Evolutionary conservation across 441 rosid species (phyloP).

Genomic region (Erodium texanum): DNA sequence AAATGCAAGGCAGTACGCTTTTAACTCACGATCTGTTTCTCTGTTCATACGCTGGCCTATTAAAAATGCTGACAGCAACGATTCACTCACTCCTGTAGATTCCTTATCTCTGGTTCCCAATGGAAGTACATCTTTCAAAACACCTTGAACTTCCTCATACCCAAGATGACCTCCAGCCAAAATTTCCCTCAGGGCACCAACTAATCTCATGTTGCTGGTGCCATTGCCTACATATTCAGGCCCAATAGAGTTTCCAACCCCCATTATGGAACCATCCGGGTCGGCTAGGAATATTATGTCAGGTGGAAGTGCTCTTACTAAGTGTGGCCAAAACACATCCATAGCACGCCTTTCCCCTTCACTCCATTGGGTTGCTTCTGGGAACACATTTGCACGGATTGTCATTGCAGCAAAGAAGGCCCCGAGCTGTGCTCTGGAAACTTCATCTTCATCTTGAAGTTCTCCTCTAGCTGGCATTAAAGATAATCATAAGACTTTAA

Average conservation of each 20-base stretch:
- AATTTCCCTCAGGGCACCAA: constrained; percentile 85
- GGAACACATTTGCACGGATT: constrained; percentile 82
- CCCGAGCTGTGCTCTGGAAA: constrained; percentile 85
- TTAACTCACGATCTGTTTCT: constrained; percentile 88
- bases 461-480: constrained; percentile 56
- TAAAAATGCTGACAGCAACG: constrained; percentile 85
- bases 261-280: constrained; percentile 87
- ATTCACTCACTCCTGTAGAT: constrained; percentile 57
- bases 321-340: constrained; percentile 68
- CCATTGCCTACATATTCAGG: constrained; percentile 65
- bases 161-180: constrained; percentile 96
- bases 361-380: constrained; percentile 93
- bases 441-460: constrained; percentile 60
- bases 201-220: constrained; percentile 77
- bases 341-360: constrained; percentile 77
- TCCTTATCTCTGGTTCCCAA: constrained; percentile 33
- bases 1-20: constrained; percentile 92
- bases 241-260: constrained; percentile 60
- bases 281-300: constrained; percentile 88
- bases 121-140: constrained; percentile 76
- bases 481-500: constrained; percentile 5
- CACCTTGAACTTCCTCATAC: constrained; percentile 87
- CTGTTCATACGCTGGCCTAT: constrained; percentile 96
- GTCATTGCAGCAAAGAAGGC: constrained; percentile 95
- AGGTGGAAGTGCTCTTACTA: constrained; percentile 59